Evolutionary conservation across 345 rosid species (phyloP).

Genomic region (Eutrema yunnanense): DNA sequence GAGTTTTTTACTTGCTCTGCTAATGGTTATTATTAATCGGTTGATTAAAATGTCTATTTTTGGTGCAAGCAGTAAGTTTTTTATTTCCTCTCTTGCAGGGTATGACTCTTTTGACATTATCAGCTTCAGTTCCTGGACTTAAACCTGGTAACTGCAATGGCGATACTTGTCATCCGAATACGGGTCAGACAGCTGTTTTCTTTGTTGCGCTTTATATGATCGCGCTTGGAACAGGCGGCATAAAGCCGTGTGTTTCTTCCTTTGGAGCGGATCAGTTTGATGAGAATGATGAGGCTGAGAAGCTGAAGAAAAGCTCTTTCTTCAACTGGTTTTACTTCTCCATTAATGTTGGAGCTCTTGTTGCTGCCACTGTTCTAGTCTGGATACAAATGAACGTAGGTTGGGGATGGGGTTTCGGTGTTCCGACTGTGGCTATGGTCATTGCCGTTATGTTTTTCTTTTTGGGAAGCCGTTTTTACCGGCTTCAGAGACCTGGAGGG

Average conservation of each 20-base stretch:
- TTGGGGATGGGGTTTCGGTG: conserved; percentile 96
- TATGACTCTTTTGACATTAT: conserved; percentile 78
- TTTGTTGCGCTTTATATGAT: conserved; percentile 76
- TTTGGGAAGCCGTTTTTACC: conserved; percentile 55
- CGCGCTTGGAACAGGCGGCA: conserved; percentile 95
- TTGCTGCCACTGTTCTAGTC: conserved; percentile 84
- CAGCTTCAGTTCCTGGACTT: conserved; percentile 72
- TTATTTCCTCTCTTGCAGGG: conserved; percentile 42
- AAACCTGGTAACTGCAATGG: conserved; percentile 50
- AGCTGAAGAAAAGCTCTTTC: conserved; percentile 74
- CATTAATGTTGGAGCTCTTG: conserved; percentile 78
- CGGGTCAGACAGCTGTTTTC: conserved; percentile 44
- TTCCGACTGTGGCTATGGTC: conserved; percentile 82
- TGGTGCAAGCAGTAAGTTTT: neutral
- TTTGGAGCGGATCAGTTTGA: conserved; percentile 98
- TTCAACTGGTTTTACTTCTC: conserved; percentile 98
- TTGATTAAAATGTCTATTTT: neutral
- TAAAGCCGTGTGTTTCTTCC: conserved; percentile 96
- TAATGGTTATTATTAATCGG: neutral
- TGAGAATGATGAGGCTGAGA: conserved; percentile 69
- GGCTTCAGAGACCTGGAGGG: conserved; percentile 87
- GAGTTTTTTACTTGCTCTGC: conserved; percentile 33
- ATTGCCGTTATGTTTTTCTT: conserved; percentile 79
- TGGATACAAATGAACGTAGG: conserved; percentile 98
- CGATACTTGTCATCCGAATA: conserved; percentile 51